These are phyloP conservation scores for Russula ochroleuca DNA, from an alignment of 768 basidiomycete species.

Conservation along the genomic window DNA sequence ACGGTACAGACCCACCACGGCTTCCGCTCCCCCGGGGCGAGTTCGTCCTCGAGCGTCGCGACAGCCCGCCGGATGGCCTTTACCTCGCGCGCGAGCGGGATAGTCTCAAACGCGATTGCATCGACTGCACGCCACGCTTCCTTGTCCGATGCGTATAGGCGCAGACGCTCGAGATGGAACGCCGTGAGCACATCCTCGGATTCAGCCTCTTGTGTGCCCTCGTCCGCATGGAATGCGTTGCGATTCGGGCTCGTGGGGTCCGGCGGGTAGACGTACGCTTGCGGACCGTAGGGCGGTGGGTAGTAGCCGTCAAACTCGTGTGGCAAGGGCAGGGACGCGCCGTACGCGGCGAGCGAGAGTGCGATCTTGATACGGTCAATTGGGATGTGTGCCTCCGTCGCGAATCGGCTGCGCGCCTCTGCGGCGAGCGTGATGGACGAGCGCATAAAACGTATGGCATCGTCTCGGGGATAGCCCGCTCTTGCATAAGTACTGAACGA, in stretches of 20 bases:
- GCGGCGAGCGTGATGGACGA: slow-evolving; percentile 49
- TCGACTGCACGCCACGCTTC: slow-evolving; percentile 55
- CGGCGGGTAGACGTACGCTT: slow-evolving; percentile 28
- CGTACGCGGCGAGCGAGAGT: slow-evolving; percentile 71
- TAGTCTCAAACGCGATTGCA: slow-evolving; percentile 71
- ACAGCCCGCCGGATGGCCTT: slow-evolving; percentile 62
- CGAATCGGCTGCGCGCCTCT: slow-evolving; percentile 42
- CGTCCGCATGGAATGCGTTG: slow-evolving; percentile 41
- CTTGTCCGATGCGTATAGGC: slow-evolving; percentile 46
- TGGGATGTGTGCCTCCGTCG: slow-evolving; percentile 25
- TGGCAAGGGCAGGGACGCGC: slow-evolving; percentile 58
- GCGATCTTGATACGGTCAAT: slow-evolving; percentile 45
- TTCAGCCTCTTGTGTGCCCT: slow-evolving; percentile 32
- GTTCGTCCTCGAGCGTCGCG: slow-evolving; percentile 33
- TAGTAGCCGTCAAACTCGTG: slow-evolving; percentile 75
- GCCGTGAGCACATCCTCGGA: slow-evolving; percentile 50
- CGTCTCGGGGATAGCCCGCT: slow-evolving; percentile 44
- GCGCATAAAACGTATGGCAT: slow-evolving; percentile 49
- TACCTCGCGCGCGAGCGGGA: slow-evolving; percentile 64
- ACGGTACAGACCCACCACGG: slow-evolving; percentile 75
- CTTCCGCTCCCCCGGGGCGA: slow-evolving; percentile 38
- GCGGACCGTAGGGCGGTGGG: slow-evolving; percentile 71
- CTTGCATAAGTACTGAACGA: slow-evolving; percentile 49
- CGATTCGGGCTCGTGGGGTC: slow-evolving; percentile 33
- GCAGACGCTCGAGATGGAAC: slow-evolving; percentile 63